Conservation (phyloP, 2,329 filamentous ascomycete genomes). For the Didymella pomorum region DNA sequence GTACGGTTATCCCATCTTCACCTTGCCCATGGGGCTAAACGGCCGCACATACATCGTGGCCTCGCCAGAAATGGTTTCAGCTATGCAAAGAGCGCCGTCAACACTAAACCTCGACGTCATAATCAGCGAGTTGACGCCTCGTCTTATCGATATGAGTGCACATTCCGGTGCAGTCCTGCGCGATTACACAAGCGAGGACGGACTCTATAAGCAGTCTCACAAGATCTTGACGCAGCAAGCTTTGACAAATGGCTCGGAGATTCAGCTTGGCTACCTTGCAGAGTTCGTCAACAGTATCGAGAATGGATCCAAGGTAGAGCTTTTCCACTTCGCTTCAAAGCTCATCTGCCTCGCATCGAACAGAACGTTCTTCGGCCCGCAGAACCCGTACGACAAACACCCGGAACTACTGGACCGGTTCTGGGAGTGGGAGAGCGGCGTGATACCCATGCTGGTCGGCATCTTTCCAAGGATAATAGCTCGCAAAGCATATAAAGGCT, state of each 20-base stretch:
- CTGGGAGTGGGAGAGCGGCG: neutral
- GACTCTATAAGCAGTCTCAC: neutral
- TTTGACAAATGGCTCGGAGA: neutral
- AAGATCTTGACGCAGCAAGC: neutral
- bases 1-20: neutral
- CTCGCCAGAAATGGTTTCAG: neutral
- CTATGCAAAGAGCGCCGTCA: neutral
- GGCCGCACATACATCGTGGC: neutral
- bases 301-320: neutral
- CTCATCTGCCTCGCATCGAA: neutral
- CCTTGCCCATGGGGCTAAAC: neutral
- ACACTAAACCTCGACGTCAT: neutral
- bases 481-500: neutral
- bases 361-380: neutral
- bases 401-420: neutral
- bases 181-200: neutral
- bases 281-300: neutral
- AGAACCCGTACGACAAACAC: neutral
- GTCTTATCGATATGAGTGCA: too few relatives aligned
- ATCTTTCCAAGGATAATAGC: neutral
- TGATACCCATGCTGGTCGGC: neutral
- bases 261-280: neutral
- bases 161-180: too few relatives aligned
- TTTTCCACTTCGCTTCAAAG: neutral
- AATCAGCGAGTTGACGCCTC: neutral